Base-by-base conservation (phyloP, 23 red algal species). In the Rhodosorus marinus region DNA sequence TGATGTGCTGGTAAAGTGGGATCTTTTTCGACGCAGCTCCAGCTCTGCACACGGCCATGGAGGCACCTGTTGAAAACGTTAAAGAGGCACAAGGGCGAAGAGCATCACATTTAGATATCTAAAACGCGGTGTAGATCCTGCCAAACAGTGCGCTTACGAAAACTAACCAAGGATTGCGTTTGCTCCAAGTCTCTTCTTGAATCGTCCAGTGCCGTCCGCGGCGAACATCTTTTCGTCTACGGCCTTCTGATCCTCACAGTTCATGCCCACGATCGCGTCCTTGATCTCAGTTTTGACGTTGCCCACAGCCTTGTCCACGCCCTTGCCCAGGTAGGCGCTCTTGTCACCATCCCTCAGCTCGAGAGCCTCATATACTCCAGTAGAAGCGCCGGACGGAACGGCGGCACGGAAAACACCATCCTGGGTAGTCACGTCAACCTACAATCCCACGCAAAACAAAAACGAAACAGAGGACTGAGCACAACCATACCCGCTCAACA, bases 101-200 rank as follows among this genome's bases (percentile, higher is more conserved):
- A n/a, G n/a, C n/a, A n/a, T n/a, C n/a, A n/a, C n/a, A n/a, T n/a
- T n/a, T n/a, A n/a, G n/a, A n/a, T n/a, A n/a, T n/a, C n/a, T n/a
- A n/a, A n/a, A n/a, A n/a, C n/a, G n/a, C n/a, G n/a, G n/a, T n/a
- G n/a, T n/a, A n/a, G n/a, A n/a, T n/a, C n/a, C n/a, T n/a, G n/a
- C n/a, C n/a, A n/a, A n/a, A n/a, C n/a, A n/a, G n/a, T n/a, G n/a
- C n/a, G n/a, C n/a, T n/a, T n/a, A n/a, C n/a, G n/a, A n/a, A n/a
- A n/a, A n/a, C n/a, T n/a, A n/a, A n/a, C 78, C 90, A n/a, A 98
- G 41, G 30, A 98, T 85, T 34, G 78, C 78, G 52, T 98, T 98
- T 11, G 90, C 90, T 0, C 90, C 90, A 9, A 98, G 57, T 30
- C 79, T 63, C 42, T 61, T 52, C 53, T 98, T 98, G 25, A 60